Evolutionary conservation across 495 filamentous ascomycete species (phyloP).

Genomic region (Daldinia loculata): DNA sequence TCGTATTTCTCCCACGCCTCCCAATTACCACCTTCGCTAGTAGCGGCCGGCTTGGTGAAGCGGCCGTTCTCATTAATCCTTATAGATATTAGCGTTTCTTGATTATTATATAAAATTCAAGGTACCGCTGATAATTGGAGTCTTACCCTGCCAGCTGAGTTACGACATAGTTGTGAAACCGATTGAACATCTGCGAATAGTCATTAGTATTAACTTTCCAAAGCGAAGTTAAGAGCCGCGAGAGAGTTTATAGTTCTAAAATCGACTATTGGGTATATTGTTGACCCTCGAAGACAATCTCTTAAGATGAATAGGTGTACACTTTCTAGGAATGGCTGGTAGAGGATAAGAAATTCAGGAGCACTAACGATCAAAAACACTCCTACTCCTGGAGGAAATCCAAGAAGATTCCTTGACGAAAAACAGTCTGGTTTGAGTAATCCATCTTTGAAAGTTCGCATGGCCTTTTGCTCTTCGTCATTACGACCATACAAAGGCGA

Average conservation of each 20-base stretch:
- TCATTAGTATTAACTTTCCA: background rate
- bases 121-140: background rate
- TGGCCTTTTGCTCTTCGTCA: constrained; percentile 68
- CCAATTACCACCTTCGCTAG: constrained; percentile 56
- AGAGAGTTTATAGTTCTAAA: too few species aligned
- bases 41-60: constrained; percentile 67
- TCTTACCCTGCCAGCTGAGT: constrained; percentile 63
- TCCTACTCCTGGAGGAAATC: constrained; percentile 78
- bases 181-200: constrained; percentile 62
- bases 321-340: too few species aligned
- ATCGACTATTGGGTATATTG: too few species aligned
- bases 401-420: constrained; percentile 71
- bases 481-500: constrained; percentile 80
- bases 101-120: background rate
- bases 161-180: constrained; percentile 85
- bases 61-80: constrained; percentile 75
- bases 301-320: background rate
- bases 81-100: constrained; percentile 2
- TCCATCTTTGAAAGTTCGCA: constrained; percentile 76
- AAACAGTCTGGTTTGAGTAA: constrained; percentile 81
- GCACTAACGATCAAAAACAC: constrained; percentile 48
- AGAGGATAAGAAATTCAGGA: too few species aligned
- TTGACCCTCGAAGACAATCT: background rate
- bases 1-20: constrained; percentile 78
- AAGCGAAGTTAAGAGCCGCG: too few species aligned